Percentiles rank a stretch among this genome's conserved stretches.
phyloP scores from a whole-genome alignment of 1,139 yeast genomes.

The Debaryomyces sp. region DNA sequence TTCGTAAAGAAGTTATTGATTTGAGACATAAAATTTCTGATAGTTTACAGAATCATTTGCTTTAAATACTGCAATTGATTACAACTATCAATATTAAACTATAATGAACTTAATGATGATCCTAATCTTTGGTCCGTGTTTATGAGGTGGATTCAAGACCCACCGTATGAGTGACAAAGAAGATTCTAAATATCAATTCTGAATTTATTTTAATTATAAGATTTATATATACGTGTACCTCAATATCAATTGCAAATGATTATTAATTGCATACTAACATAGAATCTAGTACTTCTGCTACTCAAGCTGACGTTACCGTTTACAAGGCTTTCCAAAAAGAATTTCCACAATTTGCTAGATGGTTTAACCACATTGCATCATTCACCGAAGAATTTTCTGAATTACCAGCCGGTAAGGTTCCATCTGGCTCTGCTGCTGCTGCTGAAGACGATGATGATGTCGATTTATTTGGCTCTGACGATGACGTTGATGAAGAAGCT shows the following conservation, averaged over 20 bases:
- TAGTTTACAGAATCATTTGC: neutral
- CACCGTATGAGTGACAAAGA: constrained; percentile 85
- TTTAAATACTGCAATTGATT: constrained; percentile 2
- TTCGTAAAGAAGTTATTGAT: neutral
- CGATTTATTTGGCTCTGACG: constrained; percentile 93
- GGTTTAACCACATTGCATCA: constrained; percentile 98
- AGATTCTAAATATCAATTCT: constrained; percentile 50
- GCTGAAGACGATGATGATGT: constrained; percentile 89
- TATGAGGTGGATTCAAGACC: constrained; percentile 93
- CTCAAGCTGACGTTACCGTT: constrained; percentile 95
- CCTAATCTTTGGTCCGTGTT: constrained; percentile 90
- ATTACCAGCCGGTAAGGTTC: constrained; percentile 78
- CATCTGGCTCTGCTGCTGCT: constrained; percentile 60
- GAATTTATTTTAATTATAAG: constrained; percentile 20
- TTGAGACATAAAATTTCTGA: constrained; percentile 1
- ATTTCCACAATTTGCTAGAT: constrained; percentile 95
- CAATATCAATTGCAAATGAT: neutral
- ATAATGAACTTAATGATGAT: constrained; percentile 56
- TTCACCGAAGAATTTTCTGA: constrained; percentile 79
- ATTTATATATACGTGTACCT: neutral
- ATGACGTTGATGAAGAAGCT: constrained; percentile 95
- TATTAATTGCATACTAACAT: constrained; percentile 27
- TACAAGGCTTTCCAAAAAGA: constrained; percentile 93
- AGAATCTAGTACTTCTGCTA: constrained; percentile 65
- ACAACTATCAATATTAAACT: constrained; percentile 8